Evolutionary conservation across 495 filamentous ascomycete species (phyloP), one percentile per base, ranked within the genome.

Genomic region (Extremus antarcticus): DNA sequence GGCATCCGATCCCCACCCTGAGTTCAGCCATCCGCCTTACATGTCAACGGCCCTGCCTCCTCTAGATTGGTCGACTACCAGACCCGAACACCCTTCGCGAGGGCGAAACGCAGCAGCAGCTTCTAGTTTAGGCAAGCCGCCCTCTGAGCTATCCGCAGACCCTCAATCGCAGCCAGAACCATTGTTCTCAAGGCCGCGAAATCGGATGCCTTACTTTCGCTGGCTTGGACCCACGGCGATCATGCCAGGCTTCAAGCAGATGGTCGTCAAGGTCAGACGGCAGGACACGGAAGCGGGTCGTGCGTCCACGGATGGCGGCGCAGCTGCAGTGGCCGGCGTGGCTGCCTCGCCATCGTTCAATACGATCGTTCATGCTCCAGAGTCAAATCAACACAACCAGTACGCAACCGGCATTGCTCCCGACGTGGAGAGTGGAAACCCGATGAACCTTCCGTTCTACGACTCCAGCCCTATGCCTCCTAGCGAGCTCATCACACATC

Each of bases 191-290:
- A 55, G 63, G 32, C 63, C 67, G 50, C 67, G 82, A 72, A 72
- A 84, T 58, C 84, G 87, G 51, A 85, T 91, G 53, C 87, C 88
- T 1, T 94, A 89, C 65, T 94, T 91, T 66, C 73, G 88, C 43
- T 94, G 90, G 64, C 90, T 91, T 65, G 88, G 88, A 0, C 86
- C 87, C 0, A 94, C 88, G 1, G 88, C 88, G 54, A 94, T 94
- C 61, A 86, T 90, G 35, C 87, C 87, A 1, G 88, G 88, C n/a
- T 91, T 88, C 69, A 94, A 91, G 67, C 86, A 90, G 64, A 90
- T 91, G 84, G 84, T 92, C 50, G 86, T 88, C 47, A 83, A 86
- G 61, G 80, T 90, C 15, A 78, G 80, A 23, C 57, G 57, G 15
- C 43, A 57, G 73, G 75, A 54, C 73, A 73, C 41, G 70, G 73